Evolutionary conservation across 495 filamentous ascomycete genomes (phyloP), one percentile per base, ranked within the genome.

Genomic region (Cudoniella acicularis): DNA sequence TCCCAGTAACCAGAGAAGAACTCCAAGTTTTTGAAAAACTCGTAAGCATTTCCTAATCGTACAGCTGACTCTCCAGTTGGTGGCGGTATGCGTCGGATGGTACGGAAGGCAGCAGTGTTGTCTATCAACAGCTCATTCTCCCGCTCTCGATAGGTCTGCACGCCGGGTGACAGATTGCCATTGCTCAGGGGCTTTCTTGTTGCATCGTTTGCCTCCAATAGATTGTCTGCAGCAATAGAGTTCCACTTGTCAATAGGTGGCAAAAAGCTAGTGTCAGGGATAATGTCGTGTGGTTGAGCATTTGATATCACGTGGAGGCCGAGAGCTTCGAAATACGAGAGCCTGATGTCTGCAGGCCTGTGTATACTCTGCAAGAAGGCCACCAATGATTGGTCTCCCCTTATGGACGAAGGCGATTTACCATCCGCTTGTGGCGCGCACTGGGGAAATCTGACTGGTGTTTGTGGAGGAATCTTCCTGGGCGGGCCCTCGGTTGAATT

Each of bases 11-110:
- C 59, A 17, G 77, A 72, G 63, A 80, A 73, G 27, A 76, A 57
- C 52, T 83, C 80, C 25, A 83, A 70, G 53, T 78, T 74, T 41
- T 76, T 78, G 66, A 75, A 83, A 68, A 83, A 83, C 67, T 82
- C 80, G 54, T 78, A 83, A n/a, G 76, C 74, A 61, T 80, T 82
- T 8, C 80, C 80, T 3, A 83, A 66, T 1, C 80, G 75, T 1
- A 73, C 70, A 21, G 72, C 69, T 43, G 70, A 57, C 52, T 75
- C 73, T 9, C 80, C 80, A 43, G 74, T 71, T 25, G 74, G 74
- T 4, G 76, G 69, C 2, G 75, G 76, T 20, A 82, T 64, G 21
- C 80, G 74, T 10, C 79, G 77, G 43, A 82, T 71, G 1, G 77
- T 77, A 11, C 79, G 73, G 62, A 80, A 83, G 16, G 79, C 80